A percentile compares a stretch with the other conserved stretches of the same genome.
These are phyloP conservation scores for Diplodia scrobiculata DNA, from an alignment of 2,329 filamentous ascomycete species.

Conservation along the genomic window DNA sequence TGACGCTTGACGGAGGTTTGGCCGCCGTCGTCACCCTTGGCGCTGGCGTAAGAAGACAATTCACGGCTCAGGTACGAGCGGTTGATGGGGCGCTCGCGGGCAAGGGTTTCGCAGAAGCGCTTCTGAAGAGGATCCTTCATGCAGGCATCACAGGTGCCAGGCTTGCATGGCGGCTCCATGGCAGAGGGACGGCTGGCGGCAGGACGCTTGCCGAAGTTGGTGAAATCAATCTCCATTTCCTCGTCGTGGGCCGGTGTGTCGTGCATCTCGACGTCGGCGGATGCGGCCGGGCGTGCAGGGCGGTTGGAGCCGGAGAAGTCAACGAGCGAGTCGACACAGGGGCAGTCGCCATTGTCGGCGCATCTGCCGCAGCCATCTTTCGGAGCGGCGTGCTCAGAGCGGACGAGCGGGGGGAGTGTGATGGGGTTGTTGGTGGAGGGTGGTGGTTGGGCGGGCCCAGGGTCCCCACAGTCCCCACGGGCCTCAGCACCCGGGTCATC, in stretches of 20 bases:
- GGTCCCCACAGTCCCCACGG: slow-evolving; percentile 27
- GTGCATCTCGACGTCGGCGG: slow-evolving; percentile 29
- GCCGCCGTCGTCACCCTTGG: slow-evolving; percentile 22
- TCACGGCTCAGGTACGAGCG: slow-evolving; percentile 18
- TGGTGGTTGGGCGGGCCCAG: slow-evolving; percentile 15
- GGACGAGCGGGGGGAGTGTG: slow-evolving; percentile 27
- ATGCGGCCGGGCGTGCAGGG: slow-evolving; percentile 30
- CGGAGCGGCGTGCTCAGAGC: slow-evolving; percentile 19
- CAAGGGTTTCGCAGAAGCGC: slow-evolving; percentile 30
- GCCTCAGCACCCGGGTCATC: slow-evolving; percentile 25
- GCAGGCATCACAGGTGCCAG: slow-evolving; percentile 44
- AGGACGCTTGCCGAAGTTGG: slow-evolving; percentile 30
- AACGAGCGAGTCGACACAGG: slow-evolving; percentile 38
- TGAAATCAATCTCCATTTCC: slow-evolving; percentile 43
- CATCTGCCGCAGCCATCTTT: slow-evolving; percentile 29
- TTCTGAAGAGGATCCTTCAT: slow-evolving; percentile 40
- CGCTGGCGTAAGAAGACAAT: slow-evolving; percentile 16
- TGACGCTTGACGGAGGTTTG: slow-evolving; percentile 25
- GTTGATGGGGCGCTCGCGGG: slow-evolving; percentile 27
- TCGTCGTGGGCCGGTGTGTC: slow-evolving; percentile 23
- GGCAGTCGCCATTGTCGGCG: slow-evolving; percentile 36
- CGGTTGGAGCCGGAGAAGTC: slow-evolving; percentile 26
- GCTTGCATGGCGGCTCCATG: slow-evolving; percentile 31
- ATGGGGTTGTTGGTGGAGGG: slow-evolving; percentile 8
- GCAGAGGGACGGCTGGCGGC: slow-evolving; percentile 15